Evolutionary conservation across 2,329 filamentous ascomycete genomes (phyloP).

Genomic region (Penicillium sp.): DNA sequence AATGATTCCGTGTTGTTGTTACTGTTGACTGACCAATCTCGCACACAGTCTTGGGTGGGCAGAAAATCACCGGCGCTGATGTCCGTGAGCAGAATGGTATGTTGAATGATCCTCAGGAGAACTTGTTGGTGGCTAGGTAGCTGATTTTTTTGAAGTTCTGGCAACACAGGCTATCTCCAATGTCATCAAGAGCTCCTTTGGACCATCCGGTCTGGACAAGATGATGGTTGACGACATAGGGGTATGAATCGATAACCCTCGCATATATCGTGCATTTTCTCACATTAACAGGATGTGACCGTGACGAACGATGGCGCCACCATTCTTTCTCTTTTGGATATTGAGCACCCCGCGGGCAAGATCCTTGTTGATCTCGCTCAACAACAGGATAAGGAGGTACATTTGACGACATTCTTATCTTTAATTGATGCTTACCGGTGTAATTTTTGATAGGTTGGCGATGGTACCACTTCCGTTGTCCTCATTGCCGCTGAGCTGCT

Average conservation of each 20-base stretch:
- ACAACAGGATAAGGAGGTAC: conserved; percentile 91
- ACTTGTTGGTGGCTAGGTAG: conserved; percentile 1
- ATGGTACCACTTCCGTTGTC: conserved; percentile 97
- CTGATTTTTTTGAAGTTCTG: conserved; percentile 62
- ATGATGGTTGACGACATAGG: conserved; percentile 99
- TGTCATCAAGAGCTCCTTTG: conserved; percentile 98
- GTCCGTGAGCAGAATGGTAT: conserved; percentile 95
- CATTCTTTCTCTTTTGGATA: conserved; percentile 90
- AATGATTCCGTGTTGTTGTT: conserved; percentile 7
- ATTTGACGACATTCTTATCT: neutral
- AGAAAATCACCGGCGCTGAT: conserved; percentile 95
- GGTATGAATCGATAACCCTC: conserved; percentile 53
- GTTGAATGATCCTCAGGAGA: conserved; percentile 30
- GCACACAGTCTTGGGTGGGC: conserved; percentile 77
- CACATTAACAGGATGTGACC: conserved; percentile 75
- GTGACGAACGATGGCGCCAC: conserved; percentile 99
- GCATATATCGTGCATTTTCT: conserved; percentile 20
- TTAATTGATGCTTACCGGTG: neutral
- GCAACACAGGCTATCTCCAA: conserved; percentile 97
- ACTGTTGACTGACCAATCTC: conserved; percentile 35
- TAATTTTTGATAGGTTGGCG: conserved; percentile 65
- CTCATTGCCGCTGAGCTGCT: conserved; percentile 95
- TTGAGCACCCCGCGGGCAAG: conserved; percentile 97
- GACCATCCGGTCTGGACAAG: conserved; percentile 95
- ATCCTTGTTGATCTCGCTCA: conserved; percentile 97